Conservation (phyloP, 805 yeast genomes). For the Vanderwaltozyma polyspora region DNA sequence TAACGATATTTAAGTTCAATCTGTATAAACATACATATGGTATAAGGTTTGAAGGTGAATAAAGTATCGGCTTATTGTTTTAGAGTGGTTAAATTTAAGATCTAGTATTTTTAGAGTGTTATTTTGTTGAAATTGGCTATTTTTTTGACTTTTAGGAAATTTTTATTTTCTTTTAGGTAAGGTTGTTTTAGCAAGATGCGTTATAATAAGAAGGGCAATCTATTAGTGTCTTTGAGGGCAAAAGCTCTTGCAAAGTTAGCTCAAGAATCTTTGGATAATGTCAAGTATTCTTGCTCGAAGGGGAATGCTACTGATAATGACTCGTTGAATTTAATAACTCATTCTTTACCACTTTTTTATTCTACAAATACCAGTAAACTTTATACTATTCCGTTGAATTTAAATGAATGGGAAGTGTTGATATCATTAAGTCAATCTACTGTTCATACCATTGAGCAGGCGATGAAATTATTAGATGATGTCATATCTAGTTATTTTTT, state of each 20-base stretch:
- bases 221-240: slow-evolving; percentile 12
- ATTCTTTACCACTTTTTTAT: slow-evolving; percentile 20
- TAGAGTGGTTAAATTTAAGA: too few species aligned
- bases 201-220: slow-evolving; percentile 4
- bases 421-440: slow-evolving; percentile 36
- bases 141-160: too few species aligned
- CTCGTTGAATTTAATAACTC: slow-evolving; percentile 12
- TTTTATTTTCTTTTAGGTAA: too few species aligned
- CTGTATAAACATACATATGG: too few species aligned
- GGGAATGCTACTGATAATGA: not conserved
- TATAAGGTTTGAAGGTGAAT: too few species aligned
- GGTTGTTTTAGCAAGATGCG: too few species aligned
- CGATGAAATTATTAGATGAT: slow-evolving; percentile 28
- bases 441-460: slow-evolving; percentile 29
- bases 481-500: slow-evolving; percentile 38
- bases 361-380: slow-evolving; percentile 17
- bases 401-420: slow-evolving; percentile 45
- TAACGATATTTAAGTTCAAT: too few species aligned
- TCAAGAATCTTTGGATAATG: slow-evolving; percentile 6
- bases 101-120: too few species aligned
- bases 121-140: too few species aligned
- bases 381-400: slow-evolving; percentile 33
- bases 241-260: slow-evolving; percentile 18
- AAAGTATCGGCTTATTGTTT: too few species aligned
- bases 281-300: not conserved